These are phyloP conservation scores for Populus simonii DNA, from an alignment of 345 rosid genomes.

Conservation along the genomic window DNA sequence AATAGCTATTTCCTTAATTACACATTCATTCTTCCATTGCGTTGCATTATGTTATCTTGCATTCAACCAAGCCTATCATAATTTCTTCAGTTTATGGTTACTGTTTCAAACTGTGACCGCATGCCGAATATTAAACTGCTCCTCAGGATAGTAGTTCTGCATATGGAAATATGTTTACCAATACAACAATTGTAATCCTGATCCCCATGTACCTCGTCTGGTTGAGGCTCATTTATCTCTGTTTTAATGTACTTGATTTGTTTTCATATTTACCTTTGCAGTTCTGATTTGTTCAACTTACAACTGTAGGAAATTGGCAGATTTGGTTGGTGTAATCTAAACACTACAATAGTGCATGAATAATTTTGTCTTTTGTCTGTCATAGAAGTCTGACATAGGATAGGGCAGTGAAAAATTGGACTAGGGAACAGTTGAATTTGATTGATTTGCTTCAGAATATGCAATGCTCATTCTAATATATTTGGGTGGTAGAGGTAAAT, in stretches of 20 bases:
- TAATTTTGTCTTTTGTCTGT: slow-evolving; percentile 2
- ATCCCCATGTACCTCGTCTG: neutral
- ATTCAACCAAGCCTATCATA: neutral
- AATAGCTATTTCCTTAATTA: neutral
- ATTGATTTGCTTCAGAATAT: slow-evolving; percentile 1
- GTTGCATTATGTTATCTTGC: neutral
- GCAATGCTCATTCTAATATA: slow-evolving; percentile 11
- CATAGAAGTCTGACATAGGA: slow-evolving; percentile 13
- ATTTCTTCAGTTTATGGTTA: neutral
- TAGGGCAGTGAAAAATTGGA: neutral
- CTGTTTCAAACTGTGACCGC: neutral
- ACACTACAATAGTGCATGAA: neutral
- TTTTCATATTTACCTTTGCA: neutral
- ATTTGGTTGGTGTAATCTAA: neutral
- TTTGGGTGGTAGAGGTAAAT: slow-evolving; percentile 14
- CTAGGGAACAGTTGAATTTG: slow-evolving; percentile 4
- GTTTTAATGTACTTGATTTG: neutral
- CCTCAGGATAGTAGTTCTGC: neutral
- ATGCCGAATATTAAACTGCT: neutral
- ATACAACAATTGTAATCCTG: neutral
- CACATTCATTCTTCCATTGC: neutral
- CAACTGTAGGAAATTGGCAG: neutral
- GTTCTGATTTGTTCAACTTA: neutral
- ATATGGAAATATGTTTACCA: neutral
- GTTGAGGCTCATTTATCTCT: neutral